Evolutionary conservation across 345 rosid genomes (phyloP).

Genomic region (Gossypium herbaceum): DNA sequence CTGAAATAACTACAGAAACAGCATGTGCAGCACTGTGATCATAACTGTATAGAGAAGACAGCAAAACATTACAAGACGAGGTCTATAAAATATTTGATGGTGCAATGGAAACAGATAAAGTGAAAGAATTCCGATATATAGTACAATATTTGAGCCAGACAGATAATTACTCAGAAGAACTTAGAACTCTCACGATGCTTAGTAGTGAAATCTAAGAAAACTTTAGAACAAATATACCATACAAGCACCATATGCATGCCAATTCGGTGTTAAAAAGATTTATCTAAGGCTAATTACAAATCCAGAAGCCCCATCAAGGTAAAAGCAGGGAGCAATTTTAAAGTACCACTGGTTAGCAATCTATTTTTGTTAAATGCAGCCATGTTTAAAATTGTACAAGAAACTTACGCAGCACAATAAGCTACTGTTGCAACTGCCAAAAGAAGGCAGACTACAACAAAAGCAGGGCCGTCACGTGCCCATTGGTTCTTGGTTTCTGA

Average conservation of each 20-base stretch:
- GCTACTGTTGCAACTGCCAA: slow-evolving; percentile 76
- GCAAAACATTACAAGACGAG: background rate
- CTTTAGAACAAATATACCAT: background rate
- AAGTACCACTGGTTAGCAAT: background rate
- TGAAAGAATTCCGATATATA: background rate
- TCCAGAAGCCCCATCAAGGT: background rate
- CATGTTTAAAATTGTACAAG: slow-evolving; percentile 2
- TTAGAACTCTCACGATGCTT: background rate
- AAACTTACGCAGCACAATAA: slow-evolving; percentile 93
- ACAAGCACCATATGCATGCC: background rate
- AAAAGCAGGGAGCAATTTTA: background rate
- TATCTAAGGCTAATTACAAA: background rate
- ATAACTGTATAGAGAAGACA: slow-evolving; percentile 57
- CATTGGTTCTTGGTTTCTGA: slow-evolving; percentile 99
- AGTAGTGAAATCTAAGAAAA: background rate
- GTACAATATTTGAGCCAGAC: background rate
- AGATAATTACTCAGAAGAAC: background rate
- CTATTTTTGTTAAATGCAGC: background rate
- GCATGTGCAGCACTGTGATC: slow-evolving; percentile 87
- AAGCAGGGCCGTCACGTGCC: slow-evolving; percentile 99
- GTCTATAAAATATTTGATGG: background rate
- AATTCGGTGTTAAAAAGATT: background rate
- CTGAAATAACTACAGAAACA: slow-evolving; percentile 67
- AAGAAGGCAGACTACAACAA: slow-evolving; percentile 89
- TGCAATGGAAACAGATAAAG: background rate